Evolutionary conservation across 2,329 filamentous ascomycete species (phyloP), one percentile per base, ranked within the genome.

Genomic region (Aspergillus sp.): DNA sequence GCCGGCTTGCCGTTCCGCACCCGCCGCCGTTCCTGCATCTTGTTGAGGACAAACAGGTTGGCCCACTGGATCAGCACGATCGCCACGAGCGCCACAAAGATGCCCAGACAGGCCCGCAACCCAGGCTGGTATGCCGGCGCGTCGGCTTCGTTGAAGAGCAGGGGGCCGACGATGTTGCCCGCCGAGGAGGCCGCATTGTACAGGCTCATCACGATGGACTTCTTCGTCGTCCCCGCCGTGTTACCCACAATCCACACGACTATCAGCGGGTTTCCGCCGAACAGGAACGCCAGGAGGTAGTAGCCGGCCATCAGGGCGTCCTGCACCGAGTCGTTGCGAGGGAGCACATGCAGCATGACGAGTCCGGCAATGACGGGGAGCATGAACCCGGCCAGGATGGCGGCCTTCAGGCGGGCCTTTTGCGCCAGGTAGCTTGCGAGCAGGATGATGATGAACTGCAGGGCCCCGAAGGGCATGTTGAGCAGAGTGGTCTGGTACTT

Each of bases 221-320:
- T 86, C 69, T 89, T 88, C 2, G 85, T 88, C 14, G 80, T 82
- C 5, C 86, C 87, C 0, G 78, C 86, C 0, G 84, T 88, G 65
- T 89, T 89, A 6, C 81, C 83, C 5, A 88, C 78, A 52, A 88
- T 84, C 86, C 86, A 89, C 0, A 82, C 79, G 0, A 88, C 81
- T 21, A 87, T 81, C 9, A 89, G 72, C 0, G 85, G 85, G 59
- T 86, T 87, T 1, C 80, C 82, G 1, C 83, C 84, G 55, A 84
- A 88, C 7, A 88, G 71, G 65, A 88, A 88, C 0, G 84, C 81
- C 0, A 88, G 76, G 2, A 88, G 73, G 59, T 88, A 88, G 66
- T 88, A 88, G 0, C 80, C 84, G 0, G 76, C 79, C 2, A 88
- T 73, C 2, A 87, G 63, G 0, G 76, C 70, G 0, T 77, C 74